These are phyloP conservation scores for Fomitopsis betulina DNA, from an alignment of 1,284 basidiomycete species.

Conservation along the genomic window DNA sequence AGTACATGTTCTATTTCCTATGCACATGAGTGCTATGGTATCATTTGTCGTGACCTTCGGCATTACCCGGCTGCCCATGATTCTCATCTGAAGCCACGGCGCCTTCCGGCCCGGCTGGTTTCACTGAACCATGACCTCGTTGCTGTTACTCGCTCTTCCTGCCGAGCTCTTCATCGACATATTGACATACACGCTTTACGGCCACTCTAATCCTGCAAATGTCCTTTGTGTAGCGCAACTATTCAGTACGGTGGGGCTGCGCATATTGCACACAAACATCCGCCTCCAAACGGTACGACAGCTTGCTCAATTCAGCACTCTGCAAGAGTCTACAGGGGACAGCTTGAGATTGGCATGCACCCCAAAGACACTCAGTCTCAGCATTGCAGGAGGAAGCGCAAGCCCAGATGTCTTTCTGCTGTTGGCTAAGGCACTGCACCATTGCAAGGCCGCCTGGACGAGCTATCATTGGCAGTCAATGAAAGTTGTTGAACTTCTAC, in stretches of 20 bases:
- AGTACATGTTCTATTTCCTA: too few relatives aligned
- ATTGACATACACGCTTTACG: conserved; percentile 19
- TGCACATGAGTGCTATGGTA: too few relatives aligned
- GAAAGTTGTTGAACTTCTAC: too few relatives aligned
- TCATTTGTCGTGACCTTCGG: too few relatives aligned
- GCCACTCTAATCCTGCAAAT: conserved; percentile 15
- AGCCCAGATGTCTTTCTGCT: conserved; percentile 28
- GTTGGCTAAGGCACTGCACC: conserved; percentile 21
- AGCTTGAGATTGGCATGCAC: conserved; percentile 18
- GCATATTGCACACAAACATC: conserved; percentile 28
- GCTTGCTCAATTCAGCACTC: conserved; percentile 24
- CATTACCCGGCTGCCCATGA: too few relatives aligned
- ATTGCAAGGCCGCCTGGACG: conserved; percentile 8
- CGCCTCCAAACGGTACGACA: conserved; percentile 27
- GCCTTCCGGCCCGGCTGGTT: not conserved
- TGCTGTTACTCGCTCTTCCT: conserved; percentile 17
- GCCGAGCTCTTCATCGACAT: conserved; percentile 23
- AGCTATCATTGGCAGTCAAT: not conserved
- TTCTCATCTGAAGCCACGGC: not conserved
- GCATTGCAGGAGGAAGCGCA: conserved; percentile 28
- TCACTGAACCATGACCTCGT: not conserved
- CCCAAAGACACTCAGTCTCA: conserved; percentile 23
- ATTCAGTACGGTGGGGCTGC: conserved; percentile 21
- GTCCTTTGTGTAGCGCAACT: conserved; percentile 24
- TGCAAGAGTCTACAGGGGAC: conserved; percentile 4